Evolutionary conservation across 2,329 filamentous ascomycete species (phyloP).

Genomic region (Grosmannia clavigera): DNA sequence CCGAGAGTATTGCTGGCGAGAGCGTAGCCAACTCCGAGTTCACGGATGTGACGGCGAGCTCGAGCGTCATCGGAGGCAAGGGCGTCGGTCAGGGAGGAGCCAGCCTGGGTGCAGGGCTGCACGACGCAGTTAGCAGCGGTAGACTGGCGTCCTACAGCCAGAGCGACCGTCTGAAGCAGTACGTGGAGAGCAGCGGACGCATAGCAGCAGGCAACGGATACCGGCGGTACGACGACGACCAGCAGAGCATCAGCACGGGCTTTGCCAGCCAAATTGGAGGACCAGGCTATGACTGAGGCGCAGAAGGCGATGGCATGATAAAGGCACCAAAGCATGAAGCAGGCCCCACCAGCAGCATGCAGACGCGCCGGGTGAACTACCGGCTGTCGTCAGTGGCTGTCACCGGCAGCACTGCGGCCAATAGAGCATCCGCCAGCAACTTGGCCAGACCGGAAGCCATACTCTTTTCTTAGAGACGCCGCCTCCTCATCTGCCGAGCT

Average conservation of each 20-base stretch:
- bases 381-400: not conserved
- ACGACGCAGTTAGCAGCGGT: conserved; percentile 55
- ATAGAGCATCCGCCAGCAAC: not conserved
- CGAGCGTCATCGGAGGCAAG: conserved; percentile 65
- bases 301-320: not conserved
- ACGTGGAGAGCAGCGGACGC: conserved; percentile 75
- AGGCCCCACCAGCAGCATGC: not conserved
- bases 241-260: conserved; percentile 89
- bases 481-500: not conserved
- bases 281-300: conserved; percentile 36
- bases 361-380: not conserved
- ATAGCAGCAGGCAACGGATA: conserved; percentile 55
- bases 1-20: conserved; percentile 78
- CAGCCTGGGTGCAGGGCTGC: conserved; percentile 71
- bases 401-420: not conserved
- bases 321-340: not conserved
- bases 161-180: conserved; percentile 85
- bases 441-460: not conserved
- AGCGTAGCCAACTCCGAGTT: conserved; percentile 85
- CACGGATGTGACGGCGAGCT: conserved; percentile 57
- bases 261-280: conserved; percentile 88
- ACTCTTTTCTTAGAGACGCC: not conserved
- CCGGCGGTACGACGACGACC: conserved; percentile 75
- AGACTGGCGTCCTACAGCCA: conserved; percentile 55
- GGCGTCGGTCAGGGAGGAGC: conserved; percentile 75